Percentiles rank a stretch among this genome's conserved stretches.
phyloP scores from a whole-genome alignment of 108 stramenopile species.

The Bacterosira constricta region DNA sequence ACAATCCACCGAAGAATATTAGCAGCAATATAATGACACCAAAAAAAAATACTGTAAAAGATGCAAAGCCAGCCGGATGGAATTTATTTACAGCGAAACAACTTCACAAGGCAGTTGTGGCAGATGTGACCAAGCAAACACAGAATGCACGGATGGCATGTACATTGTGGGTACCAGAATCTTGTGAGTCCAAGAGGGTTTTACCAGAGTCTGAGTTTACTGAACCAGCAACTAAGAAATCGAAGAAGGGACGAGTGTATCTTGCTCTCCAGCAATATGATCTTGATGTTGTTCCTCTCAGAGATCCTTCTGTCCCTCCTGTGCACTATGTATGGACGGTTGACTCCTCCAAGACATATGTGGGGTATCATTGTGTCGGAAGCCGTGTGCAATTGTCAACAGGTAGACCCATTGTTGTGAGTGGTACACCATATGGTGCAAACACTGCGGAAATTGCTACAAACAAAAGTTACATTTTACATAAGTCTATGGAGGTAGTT shows the following conservation, averaged over 20 bases:
- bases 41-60: not conserved
- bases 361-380: slow-evolving; percentile 68
- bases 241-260: slow-evolving; percentile 26
- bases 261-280: slow-evolving; percentile 74
- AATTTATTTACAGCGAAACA: slow-evolving; percentile 35
- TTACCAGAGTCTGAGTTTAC: not conserved
- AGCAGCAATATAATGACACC: not conserved
- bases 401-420: slow-evolving; percentile 59
- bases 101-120: slow-evolving; percentile 63
- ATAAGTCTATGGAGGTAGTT: slow-evolving; percentile 50
- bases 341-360: slow-evolving; percentile 32
- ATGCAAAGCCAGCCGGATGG: too few relatives aligned
- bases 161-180: slow-evolving; percentile 64
- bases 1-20: slow-evolving; percentile 65
- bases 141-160: slow-evolving; percentile 79
- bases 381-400: slow-evolving; percentile 82
- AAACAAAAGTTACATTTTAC: slow-evolving; percentile 44
- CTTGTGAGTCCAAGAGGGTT: not conserved
- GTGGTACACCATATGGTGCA: not conserved
- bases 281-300: slow-evolving; percentile 79
- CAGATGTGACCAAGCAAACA: slow-evolving; percentile 71
- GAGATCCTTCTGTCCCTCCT: slow-evolving; percentile 76
- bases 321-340: slow-evolving; percentile 72
- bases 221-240: slow-evolving; percentile 11
- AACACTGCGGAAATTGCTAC: slow-evolving; percentile 4